Percentiles rank a stretch among this genome's conserved stretches.
phyloP scores from a whole-genome alignment of 2,329 filamentous ascomycete species.

The Hysterium pulicare region DNA sequence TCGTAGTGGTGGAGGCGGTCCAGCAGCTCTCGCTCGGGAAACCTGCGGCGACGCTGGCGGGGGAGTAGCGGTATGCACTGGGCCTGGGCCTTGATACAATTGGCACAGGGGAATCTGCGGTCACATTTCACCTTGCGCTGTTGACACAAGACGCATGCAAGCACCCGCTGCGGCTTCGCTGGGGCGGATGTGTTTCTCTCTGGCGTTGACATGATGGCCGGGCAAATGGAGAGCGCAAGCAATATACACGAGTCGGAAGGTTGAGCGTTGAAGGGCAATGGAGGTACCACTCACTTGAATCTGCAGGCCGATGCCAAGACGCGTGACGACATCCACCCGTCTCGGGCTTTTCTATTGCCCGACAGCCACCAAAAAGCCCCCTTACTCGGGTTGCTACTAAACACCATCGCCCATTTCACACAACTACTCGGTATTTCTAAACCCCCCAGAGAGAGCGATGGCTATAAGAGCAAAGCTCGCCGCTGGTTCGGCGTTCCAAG shows the following conservation, averaged over 20 bases:
- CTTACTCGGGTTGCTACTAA: too few species aligned
- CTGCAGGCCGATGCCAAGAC: too few species aligned
- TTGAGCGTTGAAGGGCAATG: too few species aligned
- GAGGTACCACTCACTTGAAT: too few species aligned
- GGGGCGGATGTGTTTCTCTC: slow-evolving; percentile 5
- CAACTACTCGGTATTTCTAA: too few species aligned
- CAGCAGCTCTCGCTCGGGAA: slow-evolving; percentile 67
- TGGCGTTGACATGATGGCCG: neutral
- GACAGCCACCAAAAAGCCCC: too few species aligned
- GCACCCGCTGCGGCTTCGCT: slow-evolving; percentile 37
- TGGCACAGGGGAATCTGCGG: slow-evolving; percentile 67
- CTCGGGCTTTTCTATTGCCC: slow-evolving; percentile 1
- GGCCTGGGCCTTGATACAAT: slow-evolving; percentile 61
- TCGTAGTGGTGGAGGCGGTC: slow-evolving; percentile 70
- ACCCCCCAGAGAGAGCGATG: too few species aligned
- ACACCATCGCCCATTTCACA: too few species aligned
- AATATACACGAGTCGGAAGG: too few species aligned
- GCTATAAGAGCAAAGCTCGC: neutral
- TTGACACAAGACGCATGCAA: slow-evolving; percentile 68
- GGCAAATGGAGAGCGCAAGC: too few species aligned
- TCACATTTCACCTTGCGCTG: slow-evolving; percentile 74
- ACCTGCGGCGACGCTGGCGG: slow-evolving; percentile 58
- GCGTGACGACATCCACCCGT: neutral
- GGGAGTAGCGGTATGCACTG: slow-evolving; percentile 54
- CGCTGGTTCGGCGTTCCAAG: neutral